Conservation (phyloP, 169 alveolate species). For the Miamiensis avidus region DNA sequence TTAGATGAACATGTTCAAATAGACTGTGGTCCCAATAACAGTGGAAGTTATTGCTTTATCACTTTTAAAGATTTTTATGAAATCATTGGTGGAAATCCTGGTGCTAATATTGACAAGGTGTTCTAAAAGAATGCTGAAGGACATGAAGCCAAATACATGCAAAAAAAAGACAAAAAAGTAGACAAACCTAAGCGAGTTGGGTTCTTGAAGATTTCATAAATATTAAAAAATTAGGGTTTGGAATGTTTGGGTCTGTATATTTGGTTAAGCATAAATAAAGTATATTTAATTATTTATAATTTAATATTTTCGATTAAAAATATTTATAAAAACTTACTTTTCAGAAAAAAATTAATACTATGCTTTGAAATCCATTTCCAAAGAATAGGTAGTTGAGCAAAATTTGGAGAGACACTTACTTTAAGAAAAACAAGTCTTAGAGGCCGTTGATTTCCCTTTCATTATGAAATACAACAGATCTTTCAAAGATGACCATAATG, state of each 20-base stretch:
- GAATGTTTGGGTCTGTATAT: slow-evolving; percentile 45
- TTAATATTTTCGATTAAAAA: background rate
- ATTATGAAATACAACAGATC: slow-evolving; percentile 72
- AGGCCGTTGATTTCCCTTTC: slow-evolving; percentile 53
- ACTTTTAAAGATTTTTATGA: background rate
- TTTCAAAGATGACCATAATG: slow-evolving; percentile 56
- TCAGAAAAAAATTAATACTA: background rate
- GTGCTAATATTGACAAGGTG: background rate
- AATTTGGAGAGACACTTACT: slow-evolving; percentile 44
- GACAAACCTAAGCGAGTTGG: background rate
- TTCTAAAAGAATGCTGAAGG: background rate
- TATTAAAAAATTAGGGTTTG: slow-evolving; percentile 45
- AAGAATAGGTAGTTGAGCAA: slow-evolving; percentile 38
- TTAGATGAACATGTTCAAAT: background rate
- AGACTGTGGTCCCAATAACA: background rate
- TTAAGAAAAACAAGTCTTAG: slow-evolving; percentile 37
- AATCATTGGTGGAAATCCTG: background rate
- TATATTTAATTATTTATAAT: background rate
- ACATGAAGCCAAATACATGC: background rate
- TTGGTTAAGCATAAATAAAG: slow-evolving; percentile 37
- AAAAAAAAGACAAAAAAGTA: background rate
- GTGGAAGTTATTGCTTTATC: background rate
- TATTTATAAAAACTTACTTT: background rate
- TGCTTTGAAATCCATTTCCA: slow-evolving; percentile 36
- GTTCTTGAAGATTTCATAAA: slow-evolving; percentile 7